phyloP scores from a whole-genome alignment of 2,329 filamentous ascomycete genomes.

The Tolypocladium sp. region DNA sequence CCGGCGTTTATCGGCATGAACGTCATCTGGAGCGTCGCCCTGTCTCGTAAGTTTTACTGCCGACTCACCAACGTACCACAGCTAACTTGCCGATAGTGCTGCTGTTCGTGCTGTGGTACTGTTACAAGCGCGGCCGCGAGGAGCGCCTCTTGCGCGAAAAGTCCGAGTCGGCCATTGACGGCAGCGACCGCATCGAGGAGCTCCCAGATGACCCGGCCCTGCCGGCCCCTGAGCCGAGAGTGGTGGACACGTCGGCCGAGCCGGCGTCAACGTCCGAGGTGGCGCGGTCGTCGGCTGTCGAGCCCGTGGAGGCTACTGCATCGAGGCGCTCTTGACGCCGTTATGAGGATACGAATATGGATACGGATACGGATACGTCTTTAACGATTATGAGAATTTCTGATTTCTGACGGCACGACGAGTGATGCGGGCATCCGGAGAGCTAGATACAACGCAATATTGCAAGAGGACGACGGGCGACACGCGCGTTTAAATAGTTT shows the following conservation, averaged over 20 bases:
- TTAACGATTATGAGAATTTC: neutral
- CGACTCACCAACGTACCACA: neutral
- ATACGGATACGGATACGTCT: neutral
- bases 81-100: slow-evolving; percentile 48
- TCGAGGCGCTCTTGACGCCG: neutral
- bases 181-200: slow-evolving; percentile 35
- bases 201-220: slow-evolving; percentile 38
- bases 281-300: neutral
- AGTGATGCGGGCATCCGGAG: neutral
- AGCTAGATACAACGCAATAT: neutral
- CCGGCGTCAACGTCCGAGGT: neutral
- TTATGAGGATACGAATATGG: neutral
- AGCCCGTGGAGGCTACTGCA: neutral
- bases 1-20: slow-evolving; percentile 88
- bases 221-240: slow-evolving; percentile 19
- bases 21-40: slow-evolving; percentile 77
- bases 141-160: slow-evolving; percentile 60
- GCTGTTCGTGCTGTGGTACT: slow-evolving; percentile 95
- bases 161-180: slow-evolving; percentile 26
- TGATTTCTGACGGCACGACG: neutral
- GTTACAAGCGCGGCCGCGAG: slow-evolving; percentile 88
- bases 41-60: slow-evolving; percentile 60
- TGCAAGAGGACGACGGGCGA: neutral
- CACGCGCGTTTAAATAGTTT: neutral
- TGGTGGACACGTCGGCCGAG: neutral